phyloP scores from a whole-genome alignment of 805 yeast genomes.

The Candida awuae region DNA sequence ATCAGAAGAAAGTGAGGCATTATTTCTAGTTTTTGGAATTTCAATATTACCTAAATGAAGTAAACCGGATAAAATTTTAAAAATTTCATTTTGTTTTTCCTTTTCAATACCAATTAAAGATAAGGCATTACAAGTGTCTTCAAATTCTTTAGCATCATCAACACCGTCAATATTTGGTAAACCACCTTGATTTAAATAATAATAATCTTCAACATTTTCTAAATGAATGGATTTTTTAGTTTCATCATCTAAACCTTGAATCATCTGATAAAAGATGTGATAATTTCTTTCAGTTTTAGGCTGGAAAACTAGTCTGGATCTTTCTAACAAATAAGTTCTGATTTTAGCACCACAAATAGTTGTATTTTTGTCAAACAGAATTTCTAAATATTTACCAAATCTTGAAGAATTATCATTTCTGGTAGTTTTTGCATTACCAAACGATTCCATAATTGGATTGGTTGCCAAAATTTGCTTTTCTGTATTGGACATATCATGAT shows the following conservation, averaged over 20 bases:
- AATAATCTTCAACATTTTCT: slow-evolving; percentile 56
- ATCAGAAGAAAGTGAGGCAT: slow-evolving; percentile 73
- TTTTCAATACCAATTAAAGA: slow-evolving; percentile 64
- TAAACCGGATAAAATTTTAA: slow-evolving; percentile 76
- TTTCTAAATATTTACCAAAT: slow-evolving; percentile 93
- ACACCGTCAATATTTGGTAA: slow-evolving; percentile 59
- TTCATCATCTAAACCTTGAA: slow-evolving; percentile 59
- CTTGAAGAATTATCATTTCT: slow-evolving; percentile 97
- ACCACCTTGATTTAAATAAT: slow-evolving; percentile 88
- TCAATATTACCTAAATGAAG: slow-evolving; percentile 90
- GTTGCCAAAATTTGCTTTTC: slow-evolving; percentile 95
- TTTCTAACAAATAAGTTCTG: slow-evolving; percentile 84
- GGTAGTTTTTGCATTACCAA: slow-evolving; percentile 96
- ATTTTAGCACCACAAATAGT: slow-evolving; percentile 91
- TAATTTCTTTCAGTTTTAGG: slow-evolving; percentile 87
- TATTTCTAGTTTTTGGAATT: slow-evolving; percentile 74
- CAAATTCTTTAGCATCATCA: slow-evolving; percentile 75
- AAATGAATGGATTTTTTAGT: slow-evolving; percentile 54
- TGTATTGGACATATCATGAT: slow-evolving; percentile 72
- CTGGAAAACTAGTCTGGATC: slow-evolving; percentile 91
- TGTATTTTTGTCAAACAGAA: slow-evolving; percentile 65
- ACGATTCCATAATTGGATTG: slow-evolving; percentile 95
- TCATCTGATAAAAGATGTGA: slow-evolving; percentile 86
- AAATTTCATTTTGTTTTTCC: slow-evolving; percentile 56
- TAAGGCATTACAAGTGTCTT: slow-evolving; percentile 69